Conservation (phyloP, 2,329 filamentous ascomycete species). For the Herpotrichia juniperi region DNA sequence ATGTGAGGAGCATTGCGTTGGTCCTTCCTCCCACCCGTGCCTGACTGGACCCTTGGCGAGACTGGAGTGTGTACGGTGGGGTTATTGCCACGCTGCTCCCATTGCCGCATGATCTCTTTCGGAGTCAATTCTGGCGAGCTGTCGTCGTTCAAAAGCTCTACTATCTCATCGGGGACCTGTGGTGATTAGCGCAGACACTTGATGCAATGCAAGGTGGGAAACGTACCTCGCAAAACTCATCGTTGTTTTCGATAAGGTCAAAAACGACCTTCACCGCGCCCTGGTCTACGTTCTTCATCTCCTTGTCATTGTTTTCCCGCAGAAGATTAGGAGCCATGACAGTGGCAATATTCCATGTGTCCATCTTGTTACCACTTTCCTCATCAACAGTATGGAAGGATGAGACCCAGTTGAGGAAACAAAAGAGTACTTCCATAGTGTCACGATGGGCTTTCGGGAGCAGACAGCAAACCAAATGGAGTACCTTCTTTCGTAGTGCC, state of each 20-base stretch:
- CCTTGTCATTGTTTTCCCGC: conserved; percentile 65
- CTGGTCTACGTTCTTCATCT: conserved; percentile 78
- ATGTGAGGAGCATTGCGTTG: conserved; percentile 60
- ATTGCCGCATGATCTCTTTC: conserved; percentile 94
- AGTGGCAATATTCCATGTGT: conserved; percentile 94
- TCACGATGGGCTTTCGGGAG: conserved; percentile 92
- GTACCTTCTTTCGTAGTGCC: conserved; percentile 79
- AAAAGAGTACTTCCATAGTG: conserved; percentile 92
- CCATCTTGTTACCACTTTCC: conserved; percentile 98
- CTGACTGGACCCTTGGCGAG: conserved; percentile 40
- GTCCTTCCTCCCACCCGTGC: conserved; percentile 60
- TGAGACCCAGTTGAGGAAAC: conserved; percentile 95
- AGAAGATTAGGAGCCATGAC: conserved; percentile 97
- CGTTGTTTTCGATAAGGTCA: conserved; percentile 88
- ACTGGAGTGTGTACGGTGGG: conserved; percentile 58
- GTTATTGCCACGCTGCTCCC: conserved; percentile 78
- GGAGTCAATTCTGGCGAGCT: conserved; percentile 87
- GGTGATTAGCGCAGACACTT: conserved; percentile 22
- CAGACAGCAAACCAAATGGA: conserved; percentile 91
- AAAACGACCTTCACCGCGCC: conserved; percentile 92
- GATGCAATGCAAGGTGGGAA: background rate
- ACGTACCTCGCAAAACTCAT: conserved; percentile 95
- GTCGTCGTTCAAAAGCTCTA: conserved; percentile 84
- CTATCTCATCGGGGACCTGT: conserved; percentile 91
- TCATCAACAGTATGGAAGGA: conserved; percentile 98